Base-by-base conservation (phyloP, 352 stramenopile genomes). In the Phytophthora ohioensis region DNA sequence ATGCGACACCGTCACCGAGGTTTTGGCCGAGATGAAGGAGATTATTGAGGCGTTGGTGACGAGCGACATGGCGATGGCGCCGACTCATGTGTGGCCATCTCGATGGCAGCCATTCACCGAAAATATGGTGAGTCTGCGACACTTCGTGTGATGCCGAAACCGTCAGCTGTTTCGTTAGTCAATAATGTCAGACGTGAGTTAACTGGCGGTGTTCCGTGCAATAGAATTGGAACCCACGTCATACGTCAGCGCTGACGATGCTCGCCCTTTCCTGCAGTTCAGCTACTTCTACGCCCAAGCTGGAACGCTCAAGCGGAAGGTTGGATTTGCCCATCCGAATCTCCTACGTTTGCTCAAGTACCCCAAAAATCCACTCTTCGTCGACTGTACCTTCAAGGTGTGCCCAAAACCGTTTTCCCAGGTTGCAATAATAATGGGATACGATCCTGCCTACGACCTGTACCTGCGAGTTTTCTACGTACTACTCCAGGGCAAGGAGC, bases 381-480 rank as follows among this genome's bases (percentile, higher is more conserved):
- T 55, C 5, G 43, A 51, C 38, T 42, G 38, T 11, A 61, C 53
- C 0, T 60, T 60, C 36, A 58, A 58, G 52, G 52, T 58, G 3
- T 52, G 36, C 4, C 56, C 56, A 3, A 36, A 54, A 3, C 56
- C 56, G 3, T 63, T 55, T 31, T 9, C 46, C 5, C 15, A 63
- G 12, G 13, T 45, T 10, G n/a, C 45, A 3, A 47, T 63, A 31
- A 10, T 64, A 2, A 64, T 49, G 57, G 12, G 27, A 2, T 64
- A 57, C 36, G 45, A 64, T 41, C 57, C n/a, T 2, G 21, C 57
- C 7, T 41, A 41, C 36, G 45, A 56, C 11, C 6, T 64, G 3
- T 64, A 64, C 17, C 10, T 56, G 6, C 57, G 45, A 0, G 38
- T 64, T 3, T 53, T 64, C 15, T 64, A 64, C 34, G 57, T 57